A percentile compares a stretch with the other conserved stretches of the same genome.
Evolutionary conservation across 192 early-diverging fungal genomes (phyloP).

Genomic region (Pilaira anomala): DNA sequence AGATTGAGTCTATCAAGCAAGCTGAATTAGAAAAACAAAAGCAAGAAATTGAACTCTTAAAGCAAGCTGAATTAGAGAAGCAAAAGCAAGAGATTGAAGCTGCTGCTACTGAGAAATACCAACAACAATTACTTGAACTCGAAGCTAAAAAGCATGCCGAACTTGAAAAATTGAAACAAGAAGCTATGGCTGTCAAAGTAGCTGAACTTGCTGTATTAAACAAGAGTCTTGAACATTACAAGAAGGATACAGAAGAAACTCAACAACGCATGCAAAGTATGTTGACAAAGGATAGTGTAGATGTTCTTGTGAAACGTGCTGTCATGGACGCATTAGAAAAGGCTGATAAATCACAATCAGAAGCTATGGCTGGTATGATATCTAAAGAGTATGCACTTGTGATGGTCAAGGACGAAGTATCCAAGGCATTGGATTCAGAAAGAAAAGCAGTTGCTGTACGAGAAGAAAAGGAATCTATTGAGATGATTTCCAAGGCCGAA

Average conservation of each 20-base stretch:
- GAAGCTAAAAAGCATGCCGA: neutral
- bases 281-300: neutral
- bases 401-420: neutral
- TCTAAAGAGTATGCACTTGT: neutral
- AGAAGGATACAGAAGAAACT: neutral
- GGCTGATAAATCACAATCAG: neutral
- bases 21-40: neutral
- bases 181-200: neutral
- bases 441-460: neutral
- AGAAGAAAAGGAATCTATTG: conserved; percentile 8
- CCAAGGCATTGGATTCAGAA: conserved; percentile 6
- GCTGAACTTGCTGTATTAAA: neutral
- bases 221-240: neutral
- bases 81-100: neutral
- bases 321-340: neutral
- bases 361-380: conserved; percentile 1
- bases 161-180: neutral
- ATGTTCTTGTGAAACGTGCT: neutral
- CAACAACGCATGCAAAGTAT: neutral
- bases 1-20: neutral
- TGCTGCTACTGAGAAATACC: neutral
- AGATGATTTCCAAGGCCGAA: conserved; percentile 28
- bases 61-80: neutral
- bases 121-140: neutral
- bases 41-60: neutral